A percentile compares a stretch with the other conserved stretches of the same genome.
These are phyloP conservation scores for Thraustotheca clavata DNA, from an alignment of 352 stramenopile genomes.

Conservation along the genomic window DNA sequence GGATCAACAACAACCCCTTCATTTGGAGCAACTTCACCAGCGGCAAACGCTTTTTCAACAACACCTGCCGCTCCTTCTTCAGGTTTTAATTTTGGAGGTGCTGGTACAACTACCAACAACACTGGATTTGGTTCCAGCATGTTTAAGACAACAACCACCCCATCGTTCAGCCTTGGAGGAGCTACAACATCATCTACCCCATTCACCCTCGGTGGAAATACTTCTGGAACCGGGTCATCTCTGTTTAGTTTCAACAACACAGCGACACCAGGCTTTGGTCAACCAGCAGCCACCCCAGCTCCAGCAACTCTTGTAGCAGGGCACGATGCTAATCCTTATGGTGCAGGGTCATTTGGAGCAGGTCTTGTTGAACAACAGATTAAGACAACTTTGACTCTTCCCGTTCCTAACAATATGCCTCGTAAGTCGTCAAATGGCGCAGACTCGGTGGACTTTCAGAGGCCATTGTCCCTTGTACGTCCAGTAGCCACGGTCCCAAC, in stretches of 20 bases:
- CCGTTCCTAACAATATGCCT: neutral
- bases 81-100: constrained; percentile 38
- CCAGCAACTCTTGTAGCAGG: constrained; percentile 46
- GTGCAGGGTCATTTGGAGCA: constrained; percentile 38
- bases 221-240: constrained; percentile 32
- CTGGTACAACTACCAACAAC: constrained; percentile 25
- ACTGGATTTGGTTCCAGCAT: constrained; percentile 35
- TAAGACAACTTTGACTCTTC: constrained; percentile 44
- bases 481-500: neutral
- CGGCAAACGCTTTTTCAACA: neutral
- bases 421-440: neutral
- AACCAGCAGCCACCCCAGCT: neutral
- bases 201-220: constrained; percentile 30
- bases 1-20: constrained; percentile 4
- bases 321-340: constrained; percentile 49
- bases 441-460: neutral
- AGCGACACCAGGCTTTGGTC: constrained; percentile 33
- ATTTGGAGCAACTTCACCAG: constrained; percentile 8
- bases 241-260: constrained; percentile 28
- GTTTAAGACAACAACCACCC: constrained; percentile 31
- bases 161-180: too few species aligned
- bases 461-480: neutral
- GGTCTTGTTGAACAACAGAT: constrained; percentile 50
- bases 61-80: constrained; percentile 26
- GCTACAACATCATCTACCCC: too few species aligned